phyloP scores from a whole-genome alignment of 2,329 filamentous ascomycete species.

The Monilinia fructicola region DNA sequence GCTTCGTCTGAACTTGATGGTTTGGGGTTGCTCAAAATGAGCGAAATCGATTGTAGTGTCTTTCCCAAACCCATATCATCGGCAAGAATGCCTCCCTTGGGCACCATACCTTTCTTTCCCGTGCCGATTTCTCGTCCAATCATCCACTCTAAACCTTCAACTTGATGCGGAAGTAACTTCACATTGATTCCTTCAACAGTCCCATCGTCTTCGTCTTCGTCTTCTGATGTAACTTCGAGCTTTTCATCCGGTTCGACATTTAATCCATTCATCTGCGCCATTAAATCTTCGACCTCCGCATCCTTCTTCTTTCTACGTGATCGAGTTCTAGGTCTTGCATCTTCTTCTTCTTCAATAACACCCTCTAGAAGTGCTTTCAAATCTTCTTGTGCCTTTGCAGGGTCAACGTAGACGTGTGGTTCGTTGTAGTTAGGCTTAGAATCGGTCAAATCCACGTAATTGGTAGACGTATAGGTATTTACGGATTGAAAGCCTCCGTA shows the following conservation, averaged over 20 bases:
- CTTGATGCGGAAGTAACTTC: constrained; percentile 87
- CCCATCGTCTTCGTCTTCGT: constrained; percentile 57
- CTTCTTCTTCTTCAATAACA: constrained; percentile 68
- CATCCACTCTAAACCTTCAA: constrained; percentile 96
- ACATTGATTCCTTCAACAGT: constrained; percentile 80
- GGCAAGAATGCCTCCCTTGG: constrained; percentile 90
- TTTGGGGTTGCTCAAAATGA: constrained; percentile 81
- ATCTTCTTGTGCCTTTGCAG: constrained; percentile 69
- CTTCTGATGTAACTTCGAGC: constrained; percentile 43
- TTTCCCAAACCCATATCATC: constrained; percentile 98
- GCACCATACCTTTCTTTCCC: constrained; percentile 76
- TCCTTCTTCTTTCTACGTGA: constrained; percentile 44
- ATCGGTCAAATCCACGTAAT: constrained; percentile 39
- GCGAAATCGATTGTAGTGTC: constrained; percentile 87
- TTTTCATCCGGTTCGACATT: constrained; percentile 46
- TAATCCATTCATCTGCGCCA: constrained; percentile 42
- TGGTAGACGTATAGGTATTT: constrained; percentile 32
- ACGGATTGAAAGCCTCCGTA: constrained; percentile 37
- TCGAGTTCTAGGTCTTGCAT: constrained; percentile 43
- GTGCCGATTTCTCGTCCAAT: constrained; percentile 83
- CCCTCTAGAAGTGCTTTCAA: constrained; percentile 81
- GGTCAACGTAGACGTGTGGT: constrained; percentile 50
- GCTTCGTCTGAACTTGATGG: constrained; percentile 57
- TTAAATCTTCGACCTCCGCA: constrained; percentile 37
- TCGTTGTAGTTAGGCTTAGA: constrained; percentile 31